These are phyloP conservation scores for Aspergillus sp. DNA, from an alignment of 2,329 filamentous ascomycete species.

Conservation along the genomic window DNA sequence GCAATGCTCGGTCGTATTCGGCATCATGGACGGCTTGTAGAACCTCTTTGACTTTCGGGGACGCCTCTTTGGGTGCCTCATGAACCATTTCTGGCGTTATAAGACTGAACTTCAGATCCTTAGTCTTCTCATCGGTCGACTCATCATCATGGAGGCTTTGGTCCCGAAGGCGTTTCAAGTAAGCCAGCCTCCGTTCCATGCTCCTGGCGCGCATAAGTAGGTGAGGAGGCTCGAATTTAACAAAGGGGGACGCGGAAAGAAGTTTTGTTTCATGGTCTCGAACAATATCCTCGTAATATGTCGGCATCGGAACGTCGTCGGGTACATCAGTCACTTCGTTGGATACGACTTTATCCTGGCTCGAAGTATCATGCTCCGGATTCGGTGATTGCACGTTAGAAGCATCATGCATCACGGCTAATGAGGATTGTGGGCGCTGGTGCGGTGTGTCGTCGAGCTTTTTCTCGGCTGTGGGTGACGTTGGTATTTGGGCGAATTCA, in stretches of 20 bases:
- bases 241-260: constrained; percentile 91
- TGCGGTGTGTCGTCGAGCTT: constrained; percentile 11
- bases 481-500: constrained; percentile 81
- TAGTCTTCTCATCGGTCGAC: constrained; percentile 60
- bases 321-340: constrained; percentile 55
- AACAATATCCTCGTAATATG: constrained; percentile 93
- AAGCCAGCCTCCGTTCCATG: constrained; percentile 79
- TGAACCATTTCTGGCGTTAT: constrained; percentile 97
- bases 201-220: constrained; percentile 88
- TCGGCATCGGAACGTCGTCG: constrained; percentile 80
- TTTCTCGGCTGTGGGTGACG: constrained; percentile 50
- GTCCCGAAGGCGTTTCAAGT: constrained; percentile 79
- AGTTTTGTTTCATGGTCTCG: constrained; percentile 91
- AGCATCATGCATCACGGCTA: constrained; percentile 7
- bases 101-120: constrained; percentile 75
- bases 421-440: not conserved
- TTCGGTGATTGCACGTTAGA: constrained; percentile 6
- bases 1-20: constrained; percentile 91
- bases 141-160: constrained; percentile 52
- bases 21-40: constrained; percentile 93
- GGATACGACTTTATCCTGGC: constrained; percentile 17
- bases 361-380: constrained; percentile 16
- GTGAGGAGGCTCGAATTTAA: constrained; percentile 92
- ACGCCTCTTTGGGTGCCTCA: constrained; percentile 73
- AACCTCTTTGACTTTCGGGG: constrained; percentile 86